Percentiles rank a stretch among this genome's conserved stretches.
phyloP scores from a whole-genome alignment of 306 rosid species.

The Trichosanthes truncata region DNA sequence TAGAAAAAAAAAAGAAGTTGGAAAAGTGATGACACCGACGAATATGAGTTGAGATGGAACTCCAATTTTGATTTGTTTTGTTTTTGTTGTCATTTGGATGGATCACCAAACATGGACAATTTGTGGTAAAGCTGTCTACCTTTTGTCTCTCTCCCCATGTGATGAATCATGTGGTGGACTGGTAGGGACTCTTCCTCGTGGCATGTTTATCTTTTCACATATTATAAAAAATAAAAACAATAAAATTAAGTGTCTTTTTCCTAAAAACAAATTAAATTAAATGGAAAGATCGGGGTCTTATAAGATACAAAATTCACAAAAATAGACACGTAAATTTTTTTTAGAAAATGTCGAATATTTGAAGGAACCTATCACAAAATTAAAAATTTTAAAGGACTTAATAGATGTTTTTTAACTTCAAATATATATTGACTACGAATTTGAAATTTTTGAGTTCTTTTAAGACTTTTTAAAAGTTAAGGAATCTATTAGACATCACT shows the following conservation, averaged over 20 bases:
- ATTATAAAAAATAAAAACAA: not conserved
- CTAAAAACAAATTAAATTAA: too few relatives aligned
- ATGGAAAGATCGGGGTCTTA: not conserved
- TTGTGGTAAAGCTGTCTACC: not conserved
- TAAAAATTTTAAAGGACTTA: too few relatives aligned
- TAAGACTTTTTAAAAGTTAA: too few relatives aligned
- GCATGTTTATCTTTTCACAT: not conserved
- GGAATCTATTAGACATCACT: too few relatives aligned
- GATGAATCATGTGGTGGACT: conserved; percentile 16
- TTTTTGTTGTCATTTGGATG: not conserved
- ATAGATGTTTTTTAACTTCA: too few relatives aligned
- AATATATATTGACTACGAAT: too few relatives aligned
- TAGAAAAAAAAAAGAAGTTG: too few relatives aligned
- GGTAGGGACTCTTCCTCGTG: not conserved
- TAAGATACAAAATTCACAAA: too few relatives aligned
- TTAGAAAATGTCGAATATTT: too few relatives aligned
- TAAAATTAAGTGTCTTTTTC: not conserved
- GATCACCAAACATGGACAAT: conserved; percentile 10
- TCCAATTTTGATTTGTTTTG: not conserved
- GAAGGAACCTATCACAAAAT: too few relatives aligned
- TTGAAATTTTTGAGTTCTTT: too few relatives aligned
- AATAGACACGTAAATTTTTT: too few relatives aligned
- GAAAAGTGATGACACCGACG: not conserved
- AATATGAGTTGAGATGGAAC: not conserved
- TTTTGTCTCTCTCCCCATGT: not conserved